Percentiles rank a stretch among this genome's conserved stretches.
Evolutionary conservation across 768 basidiomycete genomes (phyloP).

Genomic region (Erythrobasidium yunnanense): DNA sequence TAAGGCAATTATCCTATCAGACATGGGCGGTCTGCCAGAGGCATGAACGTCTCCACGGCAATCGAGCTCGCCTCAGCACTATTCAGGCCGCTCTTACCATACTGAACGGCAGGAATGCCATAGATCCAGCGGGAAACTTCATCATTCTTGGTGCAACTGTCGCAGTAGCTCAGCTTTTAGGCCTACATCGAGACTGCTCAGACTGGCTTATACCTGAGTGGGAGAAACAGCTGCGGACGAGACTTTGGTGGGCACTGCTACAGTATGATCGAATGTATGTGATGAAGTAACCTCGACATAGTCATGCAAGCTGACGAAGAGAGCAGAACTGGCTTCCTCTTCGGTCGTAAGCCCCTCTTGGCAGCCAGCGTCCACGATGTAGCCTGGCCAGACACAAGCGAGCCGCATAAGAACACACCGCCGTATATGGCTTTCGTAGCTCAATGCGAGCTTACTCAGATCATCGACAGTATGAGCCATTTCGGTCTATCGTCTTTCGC

Average conservation of each 20-base stretch:
- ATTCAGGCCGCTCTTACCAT: background rate
- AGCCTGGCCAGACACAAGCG: no score
- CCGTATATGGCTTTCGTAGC: background rate
- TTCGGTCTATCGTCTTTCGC: background rate
- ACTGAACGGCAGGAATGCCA: background rate
- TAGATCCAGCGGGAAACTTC: background rate
- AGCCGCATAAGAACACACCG: background rate
- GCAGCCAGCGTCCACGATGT: background rate
- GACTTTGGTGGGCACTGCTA: background rate
- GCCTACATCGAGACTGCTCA: background rate
- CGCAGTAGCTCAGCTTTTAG: background rate
- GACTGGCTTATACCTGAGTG: background rate
- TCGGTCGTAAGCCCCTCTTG: background rate
- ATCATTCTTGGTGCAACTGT: background rate
- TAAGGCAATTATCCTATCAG: background rate
- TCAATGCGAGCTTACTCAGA: background rate
- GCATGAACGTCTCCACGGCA: background rate
- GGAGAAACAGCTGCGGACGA: background rate
- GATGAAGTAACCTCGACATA: background rate
- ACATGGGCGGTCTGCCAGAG: background rate
- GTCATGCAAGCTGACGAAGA: background rate
- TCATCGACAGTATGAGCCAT: background rate
- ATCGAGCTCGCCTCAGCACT: background rate
- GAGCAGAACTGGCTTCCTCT: background rate
- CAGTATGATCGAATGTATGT: background rate